Conservation (phyloP, 495 filamentous ascomycete species). For the Aspergillus panamensis region DNA sequence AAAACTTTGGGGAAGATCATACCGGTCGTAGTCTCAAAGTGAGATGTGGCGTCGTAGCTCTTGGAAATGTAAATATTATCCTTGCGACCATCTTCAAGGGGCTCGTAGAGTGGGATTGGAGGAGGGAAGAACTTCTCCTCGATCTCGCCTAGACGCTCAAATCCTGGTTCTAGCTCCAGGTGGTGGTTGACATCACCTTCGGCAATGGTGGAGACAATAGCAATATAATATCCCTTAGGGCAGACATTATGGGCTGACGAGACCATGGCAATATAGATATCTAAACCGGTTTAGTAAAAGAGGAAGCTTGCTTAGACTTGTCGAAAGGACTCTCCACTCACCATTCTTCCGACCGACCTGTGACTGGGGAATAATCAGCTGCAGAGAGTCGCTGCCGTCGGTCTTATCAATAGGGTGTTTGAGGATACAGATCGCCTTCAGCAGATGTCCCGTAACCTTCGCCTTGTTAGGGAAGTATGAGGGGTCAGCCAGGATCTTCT, state of each 20-base stretch:
- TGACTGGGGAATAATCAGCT: conserved; percentile 96
- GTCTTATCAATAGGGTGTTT: conserved; percentile 91
- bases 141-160: conserved; percentile 88
- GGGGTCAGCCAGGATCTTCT: conserved; percentile 93
- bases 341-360: conserved; percentile 94
- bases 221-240: conserved; percentile 98
- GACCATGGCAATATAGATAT: conserved; percentile 97
- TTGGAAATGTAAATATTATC: conserved; percentile 97
- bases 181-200: conserved; percentile 91
- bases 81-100: conserved; percentile 75
- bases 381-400: conserved; percentile 83
- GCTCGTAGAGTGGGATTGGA: conserved; percentile 90
- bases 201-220: conserved; percentile 95
- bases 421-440: conserved; percentile 96
- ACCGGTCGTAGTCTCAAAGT: conserved; percentile 91
- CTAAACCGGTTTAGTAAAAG: conserved; percentile 43
- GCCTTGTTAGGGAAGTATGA: conserved; percentile 94
- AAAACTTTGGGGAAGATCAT: conserved; percentile 18
- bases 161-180: conserved; percentile 86
- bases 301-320: neutral
- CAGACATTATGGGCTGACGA: conserved; percentile 97
- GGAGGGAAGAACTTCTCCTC: conserved; percentile 97
- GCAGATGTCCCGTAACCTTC: conserved; percentile 77
- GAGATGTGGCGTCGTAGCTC: conserved; percentile 95
- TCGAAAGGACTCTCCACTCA: conserved; percentile 36